These are phyloP conservation scores for Castanospermum australe DNA, from an alignment of 306 rosid species.

Conservation along the genomic window DNA sequence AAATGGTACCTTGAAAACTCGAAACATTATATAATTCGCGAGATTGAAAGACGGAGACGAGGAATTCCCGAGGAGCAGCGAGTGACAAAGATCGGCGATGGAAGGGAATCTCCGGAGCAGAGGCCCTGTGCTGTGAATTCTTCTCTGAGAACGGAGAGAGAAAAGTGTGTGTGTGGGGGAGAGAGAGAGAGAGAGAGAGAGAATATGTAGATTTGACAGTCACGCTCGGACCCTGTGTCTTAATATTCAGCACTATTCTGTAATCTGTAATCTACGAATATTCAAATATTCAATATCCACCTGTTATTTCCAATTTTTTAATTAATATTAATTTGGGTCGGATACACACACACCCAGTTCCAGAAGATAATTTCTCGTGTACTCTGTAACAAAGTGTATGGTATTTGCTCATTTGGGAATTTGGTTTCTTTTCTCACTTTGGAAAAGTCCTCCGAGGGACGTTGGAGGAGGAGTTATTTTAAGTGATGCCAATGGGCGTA, in stretches of 20 bases:
- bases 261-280: not conserved
- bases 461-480: too few species aligned
- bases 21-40: slow-evolving; percentile 75
- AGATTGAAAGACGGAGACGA: slow-evolving; percentile 56
- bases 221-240: slow-evolving; percentile 69
- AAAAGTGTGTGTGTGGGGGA: too few species aligned
- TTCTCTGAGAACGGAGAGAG: too few species aligned
- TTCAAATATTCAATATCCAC: slow-evolving; percentile 12
- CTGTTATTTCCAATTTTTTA: slow-evolving; percentile 10
- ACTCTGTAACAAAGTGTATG: too few species aligned
- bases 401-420: too few species aligned
- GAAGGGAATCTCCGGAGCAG: slow-evolving; percentile 71
- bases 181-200: not conserved
- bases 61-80: slow-evolving; percentile 55
- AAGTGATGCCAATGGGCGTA: too few species aligned
- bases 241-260: slow-evolving; percentile 42
- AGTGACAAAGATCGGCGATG: slow-evolving; percentile 62
- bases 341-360: too few species aligned
- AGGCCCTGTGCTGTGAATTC: slow-evolving; percentile 44
- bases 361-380: too few species aligned
- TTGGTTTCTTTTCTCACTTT: too few species aligned
- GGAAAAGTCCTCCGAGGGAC: too few species aligned
- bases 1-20: slow-evolving; percentile 80
- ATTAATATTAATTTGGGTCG: slow-evolving; percentile 2
- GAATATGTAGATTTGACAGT: slow-evolving; percentile 96